Base-by-base conservation (phyloP, 805 yeast species). In the Blastobotrys mokoenaii region DNA sequence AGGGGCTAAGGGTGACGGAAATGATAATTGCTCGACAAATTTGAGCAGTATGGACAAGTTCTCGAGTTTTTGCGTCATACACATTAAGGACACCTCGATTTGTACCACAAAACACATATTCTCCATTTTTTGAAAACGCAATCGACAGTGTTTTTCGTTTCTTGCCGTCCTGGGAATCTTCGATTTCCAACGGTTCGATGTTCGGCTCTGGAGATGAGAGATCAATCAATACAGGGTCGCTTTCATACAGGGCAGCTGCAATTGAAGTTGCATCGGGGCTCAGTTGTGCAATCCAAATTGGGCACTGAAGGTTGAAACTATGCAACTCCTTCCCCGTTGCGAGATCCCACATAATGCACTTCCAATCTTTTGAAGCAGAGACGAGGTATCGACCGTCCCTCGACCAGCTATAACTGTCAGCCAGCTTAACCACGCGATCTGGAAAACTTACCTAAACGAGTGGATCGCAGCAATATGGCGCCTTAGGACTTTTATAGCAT, bases 351-450 rank as follows among this genome's bases (percentile, higher is more conserved):
- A 88, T 58, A 41, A 82, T 77, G 36, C 82, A 75, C 42, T 71
- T 72, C 93, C 95, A 88, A 61, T 90, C 97, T 54, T 87, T 77
- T 0, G 89, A 77, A 11, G 87, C 69, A 2, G 84, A 71, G 2
- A 89, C 65, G 1, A 89, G 54, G 54, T 74, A 85, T 18, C 84
- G 61, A 0, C 94, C 93, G 60, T 82, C 77, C 0, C 54, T 51
- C 0, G 90, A 80, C 97, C 96, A 89, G 48, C 74, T 67, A 14
- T 9, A 15, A n/a, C 83, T 46, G 1, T 31, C 25, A 11, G 31
- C n/a, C 34, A 14, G 16, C 14, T 22, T 4, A 10, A 40, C 27
- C 18, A 22, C 11, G 15, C 27, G 10, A 15, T 11, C 18, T 9
- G 14, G 3, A 11, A n/a, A 15, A 5, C 46, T 10, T 41, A 52